A percentile compares a stretch with the other conserved stretches of the same genome.
phyloP scores from a whole-genome alignment of 192 early-diverging fungal species.

The Coemansia asiatica region DNA sequence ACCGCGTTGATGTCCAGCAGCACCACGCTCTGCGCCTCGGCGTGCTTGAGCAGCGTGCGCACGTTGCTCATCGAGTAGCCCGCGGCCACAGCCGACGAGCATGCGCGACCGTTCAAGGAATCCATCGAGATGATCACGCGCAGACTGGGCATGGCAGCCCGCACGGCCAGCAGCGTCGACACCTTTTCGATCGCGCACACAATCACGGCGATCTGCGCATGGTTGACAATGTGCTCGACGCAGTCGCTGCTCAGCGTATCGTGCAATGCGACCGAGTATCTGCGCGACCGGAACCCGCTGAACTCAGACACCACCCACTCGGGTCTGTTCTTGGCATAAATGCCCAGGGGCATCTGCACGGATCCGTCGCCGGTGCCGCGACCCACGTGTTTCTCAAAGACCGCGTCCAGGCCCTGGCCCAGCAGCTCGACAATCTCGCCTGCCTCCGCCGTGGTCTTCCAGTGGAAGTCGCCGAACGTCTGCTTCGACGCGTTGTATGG shows the following conservation, averaged over 20 bases:
- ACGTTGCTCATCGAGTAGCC: conserved; percentile 15
- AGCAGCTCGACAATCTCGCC: conserved; percentile 61
- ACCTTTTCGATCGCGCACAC: conserved; percentile 63
- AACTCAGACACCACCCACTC: conserved; percentile 73
- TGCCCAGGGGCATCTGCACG: conserved; percentile 55
- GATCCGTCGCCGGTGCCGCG: conserved; percentile 10
- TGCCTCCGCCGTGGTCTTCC: conserved; percentile 67
- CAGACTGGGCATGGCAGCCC: conserved; percentile 58
- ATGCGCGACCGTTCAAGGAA: conserved; percentile 29
- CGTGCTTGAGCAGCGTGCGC: conserved; percentile 47
- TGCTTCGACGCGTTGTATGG: conserved; percentile 53
- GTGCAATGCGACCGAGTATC: conserved; percentile 74
- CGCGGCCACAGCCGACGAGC: conserved; percentile 6
- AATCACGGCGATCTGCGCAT: conserved; percentile 66
- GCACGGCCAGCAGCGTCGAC: conserved; percentile 56
- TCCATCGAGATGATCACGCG: conserved; percentile 78
- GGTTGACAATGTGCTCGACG: conserved; percentile 77
- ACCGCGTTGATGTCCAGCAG: conserved; percentile 60
- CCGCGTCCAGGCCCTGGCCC: conserved; percentile 65
- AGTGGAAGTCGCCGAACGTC: conserved; percentile 60
- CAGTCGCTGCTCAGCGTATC: conserved; percentile 83
- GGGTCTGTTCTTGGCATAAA: conserved; percentile 72
- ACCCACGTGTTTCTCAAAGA: conserved; percentile 53
- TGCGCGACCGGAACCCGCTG: conserved; percentile 59
- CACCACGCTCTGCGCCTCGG: conserved; percentile 60